Conservation (phyloP, 768 basidiomycete species). For the Boletus pseudopeckii region DNA sequence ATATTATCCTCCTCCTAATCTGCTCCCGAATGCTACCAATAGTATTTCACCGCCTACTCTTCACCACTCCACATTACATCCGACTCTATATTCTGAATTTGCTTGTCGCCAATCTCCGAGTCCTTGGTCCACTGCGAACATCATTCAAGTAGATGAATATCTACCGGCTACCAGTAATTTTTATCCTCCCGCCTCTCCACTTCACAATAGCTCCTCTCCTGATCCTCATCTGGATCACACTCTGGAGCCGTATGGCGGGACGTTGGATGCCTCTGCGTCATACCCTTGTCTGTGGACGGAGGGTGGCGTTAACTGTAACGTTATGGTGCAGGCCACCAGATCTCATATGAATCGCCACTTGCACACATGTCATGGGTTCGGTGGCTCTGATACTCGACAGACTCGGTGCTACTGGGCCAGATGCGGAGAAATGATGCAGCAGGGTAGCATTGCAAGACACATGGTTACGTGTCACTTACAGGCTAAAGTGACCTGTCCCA, state of each 20-base stretch:
- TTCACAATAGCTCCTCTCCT: not conserved
- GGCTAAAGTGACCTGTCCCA: slow-evolving; percentile 26
- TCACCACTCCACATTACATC: not conserved
- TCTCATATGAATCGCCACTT: slow-evolving; percentile 26
- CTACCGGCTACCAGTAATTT: not conserved
- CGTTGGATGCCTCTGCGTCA: slow-evolving; percentile 2
- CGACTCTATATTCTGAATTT: not conserved
- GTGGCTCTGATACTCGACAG: slow-evolving; percentile 20
- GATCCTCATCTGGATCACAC: not conserved
- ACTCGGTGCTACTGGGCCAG: slow-evolving; percentile 20
- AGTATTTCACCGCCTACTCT: not conserved
- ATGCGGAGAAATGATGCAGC: slow-evolving; percentile 24
- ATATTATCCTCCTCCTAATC: not conserved
- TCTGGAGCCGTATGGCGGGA: slow-evolving; percentile 1
- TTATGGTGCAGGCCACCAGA: slow-evolving; percentile 22
- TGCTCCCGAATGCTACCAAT: not conserved
- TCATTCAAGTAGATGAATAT: slow-evolving; percentile 1
- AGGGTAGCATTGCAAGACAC: slow-evolving; percentile 28
- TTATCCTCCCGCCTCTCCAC: not conserved
- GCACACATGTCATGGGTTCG: slow-evolving; percentile 21
- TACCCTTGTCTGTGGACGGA: slow-evolving; percentile 22
- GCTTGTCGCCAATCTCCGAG: not conserved
- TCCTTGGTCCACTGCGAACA: not conserved
- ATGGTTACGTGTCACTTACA: slow-evolving; percentile 27
- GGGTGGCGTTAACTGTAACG: slow-evolving; percentile 8